Conservation (phyloP, 805 yeast species). For the Ogataea chonburiensis region DNA sequence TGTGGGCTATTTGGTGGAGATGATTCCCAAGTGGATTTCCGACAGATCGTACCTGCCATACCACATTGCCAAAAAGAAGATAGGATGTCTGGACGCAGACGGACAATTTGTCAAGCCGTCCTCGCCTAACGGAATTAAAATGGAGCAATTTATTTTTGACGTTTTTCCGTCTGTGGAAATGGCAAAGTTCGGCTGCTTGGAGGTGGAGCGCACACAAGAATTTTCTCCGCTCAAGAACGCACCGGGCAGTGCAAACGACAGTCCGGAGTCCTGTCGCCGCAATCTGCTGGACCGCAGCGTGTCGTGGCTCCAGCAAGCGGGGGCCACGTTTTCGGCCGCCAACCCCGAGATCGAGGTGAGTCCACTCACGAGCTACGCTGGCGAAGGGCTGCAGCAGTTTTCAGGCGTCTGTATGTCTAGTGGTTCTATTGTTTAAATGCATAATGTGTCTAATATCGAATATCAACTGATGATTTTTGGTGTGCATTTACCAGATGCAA, state of each 20-base stretch:
- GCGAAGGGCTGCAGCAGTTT: constrained; percentile 61
- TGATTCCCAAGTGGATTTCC: constrained; percentile 68
- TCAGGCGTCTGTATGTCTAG: constrained; percentile 9
- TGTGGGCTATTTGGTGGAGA: constrained; percentile 60
- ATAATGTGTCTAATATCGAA: neutral
- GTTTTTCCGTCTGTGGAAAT: constrained; percentile 80
- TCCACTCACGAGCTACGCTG: constrained; percentile 70
- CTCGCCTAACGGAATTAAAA: constrained; percentile 84
- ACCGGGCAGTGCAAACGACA: constrained; percentile 76
- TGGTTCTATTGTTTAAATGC: constrained; percentile 4
- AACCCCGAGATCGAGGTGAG: constrained; percentile 61
- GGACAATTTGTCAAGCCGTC: constrained; percentile 58
- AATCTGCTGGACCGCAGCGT: constrained; percentile 68
- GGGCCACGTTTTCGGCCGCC: constrained; percentile 7
- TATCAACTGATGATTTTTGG: constrained; percentile 11
- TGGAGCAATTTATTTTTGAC: constrained; percentile 96
- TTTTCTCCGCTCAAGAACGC: constrained; percentile 95
- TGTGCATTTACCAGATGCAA: constrained; percentile 12
- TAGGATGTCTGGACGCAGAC: constrained; percentile 49
- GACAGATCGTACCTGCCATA: constrained; percentile 74
- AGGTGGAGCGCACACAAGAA: constrained; percentile 81
- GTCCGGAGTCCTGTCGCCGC: constrained; percentile 75
- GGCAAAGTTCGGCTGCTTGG: constrained; percentile 80
- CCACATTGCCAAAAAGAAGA: constrained; percentile 92
- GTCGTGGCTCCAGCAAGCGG: constrained; percentile 58